Base-by-base conservation (phyloP, 371 early-diverging fungal species). In the Apophysomyces variabilis region DNA sequence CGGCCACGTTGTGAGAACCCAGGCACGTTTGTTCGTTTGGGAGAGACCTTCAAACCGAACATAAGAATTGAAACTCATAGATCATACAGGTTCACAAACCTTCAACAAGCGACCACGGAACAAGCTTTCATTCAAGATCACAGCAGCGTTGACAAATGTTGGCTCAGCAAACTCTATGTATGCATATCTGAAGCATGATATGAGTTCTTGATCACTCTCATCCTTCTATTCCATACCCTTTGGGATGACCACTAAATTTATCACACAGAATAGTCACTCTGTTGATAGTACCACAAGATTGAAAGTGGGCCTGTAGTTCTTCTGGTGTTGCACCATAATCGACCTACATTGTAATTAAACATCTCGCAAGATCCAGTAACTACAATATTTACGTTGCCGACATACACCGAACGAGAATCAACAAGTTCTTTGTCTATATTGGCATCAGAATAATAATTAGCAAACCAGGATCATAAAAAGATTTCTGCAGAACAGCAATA, bases 201-300 rank as follows among this genome's bases (percentile, higher is more conserved):
- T n/a, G 39, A 14, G 36, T 1, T 11, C 13, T 60, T 5, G 36
- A 14, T 13, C 57, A 7, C 13, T 58, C 37, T 7, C 16, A 7
- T 16, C 6, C 26, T 41, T 44, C 13, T 9, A 7, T 44, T 21
- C 26, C 6, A 14, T 84, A 92, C 74, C 99, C 99, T 74, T 97
- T 97, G 57, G 99, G 99, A 68, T 94, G 94, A 4, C 96, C 96
- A n/a, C 95, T 96, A 70, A 80, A 93, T 76, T 95, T 95, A 80
- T 98, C 94, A 71, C 93, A 93, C 54, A 95, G 74, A 71, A 97
- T 97, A 4, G 98, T 97, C n/a, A 97, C 93, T 43, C 99, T 87
- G 80, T 96, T 96, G 70, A 98, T 96, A 18, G 91, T 88, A 16
- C 99, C 99, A 75, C 97, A 96, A 7, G 93, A 86, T 78, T 94